Evolutionary conservation across 2,329 filamentous ascomycete genomes (phyloP), one percentile per base, ranked within the genome.

Genomic region (Magnaporthiopsis incrustans): DNA sequence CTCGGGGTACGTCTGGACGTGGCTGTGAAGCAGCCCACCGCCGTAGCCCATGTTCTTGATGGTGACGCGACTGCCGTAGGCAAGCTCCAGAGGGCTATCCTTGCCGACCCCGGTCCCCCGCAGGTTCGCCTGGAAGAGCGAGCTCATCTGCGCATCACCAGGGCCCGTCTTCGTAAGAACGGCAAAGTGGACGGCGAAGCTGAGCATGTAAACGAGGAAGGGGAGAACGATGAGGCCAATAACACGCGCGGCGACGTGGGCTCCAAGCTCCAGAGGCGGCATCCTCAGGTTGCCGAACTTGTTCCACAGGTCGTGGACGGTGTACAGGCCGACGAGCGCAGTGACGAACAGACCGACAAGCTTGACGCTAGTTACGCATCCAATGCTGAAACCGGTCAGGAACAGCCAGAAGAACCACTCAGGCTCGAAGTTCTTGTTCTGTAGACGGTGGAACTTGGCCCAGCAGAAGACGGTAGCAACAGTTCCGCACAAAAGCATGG

Each of bases 41-140:
- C 95, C 95, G 71, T 99, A 99, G 38, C 95, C 95, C 95, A 98
- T 99, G 76, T 99, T 99, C 84, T 99, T 99, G 69, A 99, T 81
- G 0, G 95, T 99, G 11, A 89, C 90, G 65, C 90, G 87, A 50
- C 95, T 99, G 32, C 96, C 95, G 68, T 90, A 82, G 6, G 92
- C 94, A 68, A 99, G 82, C 74, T 99, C 95, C 22, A 99, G 84
- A 27, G 96, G 95, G 73, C 93, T 97, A 75, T 97, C 90, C 76
- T 91, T 92, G 73, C 94, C 94, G 67, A 99, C 94, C 68, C 96
- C 90, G 14, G 94, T 98, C 32, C 95, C 95, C 71, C 87, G 89
- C 53, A 99, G 84, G 74, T 99, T 99, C 60, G 96, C 95, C 76
- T 99, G 95, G 85, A 99, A 99, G 62, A 99, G 86, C 32, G 95